A percentile compares a stretch with the other conserved stretches of the same genome.
These are phyloP conservation scores for Leccinum pellstonianum DNA, from an alignment of 768 basidiomycete species.

Conservation along the genomic window DNA sequence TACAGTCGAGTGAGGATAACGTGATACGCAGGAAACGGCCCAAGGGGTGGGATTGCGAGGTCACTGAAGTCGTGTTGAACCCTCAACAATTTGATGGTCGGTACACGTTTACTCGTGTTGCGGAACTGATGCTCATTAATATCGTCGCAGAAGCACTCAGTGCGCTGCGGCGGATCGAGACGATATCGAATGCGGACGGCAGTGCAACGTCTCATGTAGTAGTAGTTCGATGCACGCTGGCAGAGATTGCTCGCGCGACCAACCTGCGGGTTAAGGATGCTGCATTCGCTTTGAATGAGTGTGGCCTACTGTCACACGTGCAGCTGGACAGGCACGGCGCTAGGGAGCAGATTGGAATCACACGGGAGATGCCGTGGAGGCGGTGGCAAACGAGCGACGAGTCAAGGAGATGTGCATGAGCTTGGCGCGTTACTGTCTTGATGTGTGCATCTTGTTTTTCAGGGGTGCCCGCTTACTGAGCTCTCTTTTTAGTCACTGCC, in stretches of 20 bases:
- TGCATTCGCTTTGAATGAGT: conserved; percentile 85
- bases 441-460: no score
- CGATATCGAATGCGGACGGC: conserved; percentile 59
- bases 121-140: background rate
- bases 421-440: conserved; percentile 43
- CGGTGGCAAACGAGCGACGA: conserved; percentile 61
- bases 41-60: conserved; percentile 79
- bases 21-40: conserved; percentile 43
- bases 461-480: no score
- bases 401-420: conserved; percentile 73
- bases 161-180: conserved; percentile 56
- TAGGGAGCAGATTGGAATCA: conserved; percentile 51
- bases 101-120: conserved; percentile 8
- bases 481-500: no score
- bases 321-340: conserved; percentile 28
- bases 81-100: conserved; percentile 42
- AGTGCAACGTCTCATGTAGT: conserved; percentile 70
- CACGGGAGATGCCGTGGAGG: conserved; percentile 63
- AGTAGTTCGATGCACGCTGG: conserved; percentile 64
- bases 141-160: conserved; percentile 48
- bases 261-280: conserved; percentile 83
- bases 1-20: conserved; percentile 35
- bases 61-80: conserved; percentile 39
- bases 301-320: conserved; percentile 64
- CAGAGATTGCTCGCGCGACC: conserved; percentile 74